phyloP scores from a whole-genome alignment of 2,329 filamentous ascomycete species.

The Colletotrichum tofieldiae region DNA sequence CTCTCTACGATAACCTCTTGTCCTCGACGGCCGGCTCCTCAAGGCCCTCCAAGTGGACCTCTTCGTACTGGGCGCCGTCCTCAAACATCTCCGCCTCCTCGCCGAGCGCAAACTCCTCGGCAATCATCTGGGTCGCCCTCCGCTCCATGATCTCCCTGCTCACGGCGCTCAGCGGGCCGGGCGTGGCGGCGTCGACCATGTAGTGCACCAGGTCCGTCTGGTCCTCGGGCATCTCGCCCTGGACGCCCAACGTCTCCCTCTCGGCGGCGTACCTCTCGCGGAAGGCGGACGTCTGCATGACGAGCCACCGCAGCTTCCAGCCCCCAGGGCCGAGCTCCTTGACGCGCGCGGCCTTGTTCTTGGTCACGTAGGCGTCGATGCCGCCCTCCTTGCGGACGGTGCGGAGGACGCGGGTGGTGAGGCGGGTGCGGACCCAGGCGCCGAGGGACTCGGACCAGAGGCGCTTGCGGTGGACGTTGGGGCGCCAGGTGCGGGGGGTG shows the following conservation, averaged over 20 bases:
- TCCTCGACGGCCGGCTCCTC: slow-evolving; percentile 41
- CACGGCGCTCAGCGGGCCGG: slow-evolving; percentile 54
- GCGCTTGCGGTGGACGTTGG: slow-evolving; percentile 79
- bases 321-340: slow-evolving; percentile 91
- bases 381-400: slow-evolving; percentile 90
- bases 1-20: slow-evolving; percentile 13
- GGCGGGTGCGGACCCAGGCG: slow-evolving; percentile 75
- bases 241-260: slow-evolving; percentile 76
- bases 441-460: slow-evolving; percentile 77
- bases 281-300: slow-evolving; percentile 83
- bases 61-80: slow-evolving; percentile 55
- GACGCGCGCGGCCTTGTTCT: slow-evolving; percentile 82
- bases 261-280: slow-evolving; percentile 75
- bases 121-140: slow-evolving; percentile 58
- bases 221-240: slow-evolving; percentile 55
- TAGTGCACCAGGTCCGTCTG: slow-evolving; percentile 58
- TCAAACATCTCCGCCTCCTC: slow-evolving; percentile 54
- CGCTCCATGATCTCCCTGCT: slow-evolving; percentile 51
- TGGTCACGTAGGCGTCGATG: slow-evolving; percentile 91
- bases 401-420: slow-evolving; percentile 79
- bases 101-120: slow-evolving; percentile 64
- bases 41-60: slow-evolving; percentile 56
- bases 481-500: slow-evolving; percentile 80
- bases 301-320: slow-evolving; percentile 90
- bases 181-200: slow-evolving; percentile 60